Conservation (phyloP, 768 basidiomycete genomes). For the Suillus ampliporus region DNA sequence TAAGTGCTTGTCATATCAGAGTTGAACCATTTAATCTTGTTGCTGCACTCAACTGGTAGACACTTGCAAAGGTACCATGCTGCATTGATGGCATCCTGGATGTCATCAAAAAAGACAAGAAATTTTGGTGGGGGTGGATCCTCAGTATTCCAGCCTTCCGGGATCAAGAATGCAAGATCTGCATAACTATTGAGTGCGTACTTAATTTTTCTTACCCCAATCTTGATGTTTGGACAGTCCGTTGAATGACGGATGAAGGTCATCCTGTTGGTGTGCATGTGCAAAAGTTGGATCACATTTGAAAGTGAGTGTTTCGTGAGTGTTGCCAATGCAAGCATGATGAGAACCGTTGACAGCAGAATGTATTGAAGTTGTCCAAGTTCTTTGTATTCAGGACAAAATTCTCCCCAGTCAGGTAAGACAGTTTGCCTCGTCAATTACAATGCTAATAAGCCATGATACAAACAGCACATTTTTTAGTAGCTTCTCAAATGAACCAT, state of each 20-base stretch:
- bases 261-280: neutral
- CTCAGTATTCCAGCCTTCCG: conserved; percentile 14
- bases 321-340: conserved; percentile 25
- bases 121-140: conserved; percentile 24
- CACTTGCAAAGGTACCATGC: conserved; percentile 13
- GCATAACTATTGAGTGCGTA: conserved; percentile 17
- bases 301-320: conserved; percentile 15
- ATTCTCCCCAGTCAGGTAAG: conserved; percentile 18
- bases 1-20: conserved; percentile 25
- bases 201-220: conserved; percentile 22
- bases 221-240: conserved; percentile 26
- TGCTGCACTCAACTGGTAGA: conserved; percentile 15
- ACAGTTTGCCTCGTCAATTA: conserved; percentile 31
- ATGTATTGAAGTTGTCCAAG: conserved; percentile 19
- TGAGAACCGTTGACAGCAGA: conserved; percentile 16
- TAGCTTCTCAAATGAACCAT: conserved; percentile 16
- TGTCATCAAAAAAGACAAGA: conserved; percentile 36
- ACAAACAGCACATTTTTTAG: conserved; percentile 20
- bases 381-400: conserved; percentile 22
- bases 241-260: conserved; percentile 3
- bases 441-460: conserved; percentile 16
- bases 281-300: conserved; percentile 6
- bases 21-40: conserved; percentile 31
- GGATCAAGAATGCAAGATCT: conserved; percentile 26
- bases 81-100: conserved; percentile 22